Base-by-base conservation (phyloP, 2,329 filamentous ascomycete genomes). In the Bipolaris victoriae region DNA sequence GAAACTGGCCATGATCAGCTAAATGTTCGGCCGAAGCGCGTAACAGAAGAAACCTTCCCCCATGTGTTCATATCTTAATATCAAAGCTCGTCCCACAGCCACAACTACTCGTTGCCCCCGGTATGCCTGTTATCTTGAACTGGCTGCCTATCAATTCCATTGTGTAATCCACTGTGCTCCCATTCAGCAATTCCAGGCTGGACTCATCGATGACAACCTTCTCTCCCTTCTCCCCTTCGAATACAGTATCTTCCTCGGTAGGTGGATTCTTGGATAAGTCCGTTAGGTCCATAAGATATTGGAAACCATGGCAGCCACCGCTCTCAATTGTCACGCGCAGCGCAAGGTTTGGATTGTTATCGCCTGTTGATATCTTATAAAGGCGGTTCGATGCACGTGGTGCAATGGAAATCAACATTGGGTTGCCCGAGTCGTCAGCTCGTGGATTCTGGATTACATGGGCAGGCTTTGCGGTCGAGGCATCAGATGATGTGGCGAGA, bases 51-150 rank as follows among this genome's bases (percentile, higher is more conserved):
- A 39, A 6, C n/a, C 13, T 10, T 13, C 16, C 11, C 20, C n/a
- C 31, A 16, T 31, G 31, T 24, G 26, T 49, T 62, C 54, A 75
- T 55, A 76, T 55, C 57, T 93, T 92, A 64, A 98, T 92, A 79
- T 98, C 95, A 78, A 99, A 99, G 75, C 94, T 98, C 15, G 94
- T 97, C 7, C 95, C 95, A 77, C 95, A 99, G 1, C 95, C 95
- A 80, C 95, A 99, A 76, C 91, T 97, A 78, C 93, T 98, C 56
- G 90, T 92, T 4, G 95, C 95, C 39, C 87, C 82, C 0, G 95
- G 95, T 72, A 98, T 99, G 68, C 96, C 93, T 59, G 92, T 88
- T 71, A 99, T 92, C 82, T 96, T 97, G 78, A 99, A 99, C 79
- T 98, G 93, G 70, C 89, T 91, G 24, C 90, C 90, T 72, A 97